phyloP scores from a whole-genome alignment of 495 filamentous ascomycete genomes.

The Hyaloscypha finlandica region DNA sequence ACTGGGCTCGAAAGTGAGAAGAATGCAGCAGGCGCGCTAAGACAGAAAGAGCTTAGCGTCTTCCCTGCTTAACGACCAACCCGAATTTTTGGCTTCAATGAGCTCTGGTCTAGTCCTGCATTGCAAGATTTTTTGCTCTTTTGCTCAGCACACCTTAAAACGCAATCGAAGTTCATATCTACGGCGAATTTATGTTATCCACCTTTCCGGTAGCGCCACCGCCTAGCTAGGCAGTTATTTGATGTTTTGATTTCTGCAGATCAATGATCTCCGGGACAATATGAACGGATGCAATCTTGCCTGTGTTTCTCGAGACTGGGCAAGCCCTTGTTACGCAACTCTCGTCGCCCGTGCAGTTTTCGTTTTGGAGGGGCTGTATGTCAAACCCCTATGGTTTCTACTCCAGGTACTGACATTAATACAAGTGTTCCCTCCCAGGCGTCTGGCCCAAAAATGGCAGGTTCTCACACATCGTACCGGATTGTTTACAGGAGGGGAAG shows the following conservation, averaged over 20 bases:
- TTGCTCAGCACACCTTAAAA: not conserved
- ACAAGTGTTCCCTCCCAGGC: not conserved
- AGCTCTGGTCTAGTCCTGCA: not conserved
- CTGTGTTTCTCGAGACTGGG: conserved; percentile 26
- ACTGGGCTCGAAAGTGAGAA: not conserved
- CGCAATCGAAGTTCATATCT: not conserved
- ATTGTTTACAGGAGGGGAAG: not conserved
- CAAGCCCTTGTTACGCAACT: conserved; percentile 9
- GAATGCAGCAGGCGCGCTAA: not conserved
- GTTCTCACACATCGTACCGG: not conserved
- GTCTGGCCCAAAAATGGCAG: not conserved
- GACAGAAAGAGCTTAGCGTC: not conserved
- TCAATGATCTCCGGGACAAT: conserved; percentile 8
- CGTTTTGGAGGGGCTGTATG: not conserved
- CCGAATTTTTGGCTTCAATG: not conserved
- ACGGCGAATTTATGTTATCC: not conserved
- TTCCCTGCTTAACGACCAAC: not conserved
- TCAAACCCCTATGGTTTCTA: not conserved
- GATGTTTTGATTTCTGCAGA: not conserved
- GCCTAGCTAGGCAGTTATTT: not conserved
- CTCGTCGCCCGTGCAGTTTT: not conserved
- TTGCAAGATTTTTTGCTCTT: not conserved
- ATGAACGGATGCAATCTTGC: conserved; percentile 35
- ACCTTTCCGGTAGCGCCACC: not conserved
- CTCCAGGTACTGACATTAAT: not conserved